Conservation (phyloP, 108 stramenopile species). For the Cyclotella sp. region DNA sequence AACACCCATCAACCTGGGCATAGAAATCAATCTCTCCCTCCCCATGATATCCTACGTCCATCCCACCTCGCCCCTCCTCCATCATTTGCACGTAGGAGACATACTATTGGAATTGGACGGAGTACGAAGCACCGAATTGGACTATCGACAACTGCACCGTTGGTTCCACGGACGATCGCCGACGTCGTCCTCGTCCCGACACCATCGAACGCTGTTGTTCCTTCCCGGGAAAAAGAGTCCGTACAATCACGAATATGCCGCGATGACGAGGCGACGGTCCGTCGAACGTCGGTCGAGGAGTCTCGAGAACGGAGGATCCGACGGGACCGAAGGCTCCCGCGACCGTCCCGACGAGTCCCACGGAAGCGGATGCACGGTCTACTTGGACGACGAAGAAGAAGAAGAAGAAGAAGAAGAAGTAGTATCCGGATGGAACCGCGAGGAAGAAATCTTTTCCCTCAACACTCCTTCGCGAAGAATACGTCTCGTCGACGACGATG, state of each 20-base stretch:
- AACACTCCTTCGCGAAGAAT: too few relatives aligned
- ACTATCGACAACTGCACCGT: background rate
- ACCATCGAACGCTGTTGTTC: background rate
- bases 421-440: too few relatives aligned
- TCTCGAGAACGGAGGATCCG: too few relatives aligned
- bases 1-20: background rate
- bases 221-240: background rate
- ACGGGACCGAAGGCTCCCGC: too few relatives aligned
- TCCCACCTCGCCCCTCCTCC: background rate
- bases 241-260: background rate
- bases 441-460: too few relatives aligned
- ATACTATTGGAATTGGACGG: constrained; percentile 2
- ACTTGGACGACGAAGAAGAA: too few relatives aligned
- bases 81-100: background rate
- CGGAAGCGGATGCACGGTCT: too few relatives aligned
- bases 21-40: background rate
- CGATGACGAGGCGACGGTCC: too few relatives aligned
- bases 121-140: background rate
- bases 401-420: too few relatives aligned
- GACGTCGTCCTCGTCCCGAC: background rate
- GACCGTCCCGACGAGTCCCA: too few relatives aligned
- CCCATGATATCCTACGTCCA: background rate
- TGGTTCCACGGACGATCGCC: background rate
- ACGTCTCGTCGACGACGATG: too few relatives aligned
- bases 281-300: too few relatives aligned